A percentile compares a stretch with the other conserved stretches of the same genome.
phyloP scores from a whole-genome alignment of 495 filamentous ascomycete genomes.

The Trichoderma virens region DNA sequence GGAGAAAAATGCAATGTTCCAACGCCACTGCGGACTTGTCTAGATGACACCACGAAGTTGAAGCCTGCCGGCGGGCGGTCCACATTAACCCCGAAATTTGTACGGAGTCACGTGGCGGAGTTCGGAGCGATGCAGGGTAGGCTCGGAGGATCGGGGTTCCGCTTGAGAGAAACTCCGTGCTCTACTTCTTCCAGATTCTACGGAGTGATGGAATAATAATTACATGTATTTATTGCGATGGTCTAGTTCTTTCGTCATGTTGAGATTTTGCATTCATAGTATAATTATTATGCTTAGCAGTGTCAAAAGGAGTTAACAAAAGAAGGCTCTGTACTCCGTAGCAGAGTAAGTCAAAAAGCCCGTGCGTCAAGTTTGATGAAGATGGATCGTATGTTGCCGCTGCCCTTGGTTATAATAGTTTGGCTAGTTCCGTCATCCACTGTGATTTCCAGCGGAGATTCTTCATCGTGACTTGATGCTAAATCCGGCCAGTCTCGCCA shows the following conservation, averaged over 20 bases:
- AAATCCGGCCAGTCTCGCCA: slow-evolving; percentile 44
- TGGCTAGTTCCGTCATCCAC: background rate
- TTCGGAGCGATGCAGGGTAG: background rate
- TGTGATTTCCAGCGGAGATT: too few species aligned
- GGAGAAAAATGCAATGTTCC: background rate
- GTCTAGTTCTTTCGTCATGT: too few species aligned
- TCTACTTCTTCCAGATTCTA: background rate
- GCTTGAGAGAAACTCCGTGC: background rate
- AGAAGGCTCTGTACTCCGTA: too few species aligned
- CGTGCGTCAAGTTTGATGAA: background rate
- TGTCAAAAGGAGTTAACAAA: too few species aligned
- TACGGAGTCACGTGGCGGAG: slow-evolving; percentile 1
- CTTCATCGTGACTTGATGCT: background rate
- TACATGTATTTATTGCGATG: too few species aligned
- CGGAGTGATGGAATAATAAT: background rate
- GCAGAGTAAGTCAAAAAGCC: background rate
- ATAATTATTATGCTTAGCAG: too few species aligned
- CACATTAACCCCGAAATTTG: slow-evolving; percentile 8
- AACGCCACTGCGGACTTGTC: background rate
- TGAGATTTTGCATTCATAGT: too few species aligned
- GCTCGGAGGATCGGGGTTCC: slow-evolving; percentile 1
- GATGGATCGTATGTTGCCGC: slow-evolving; percentile 3
- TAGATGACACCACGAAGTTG: slow-evolving; percentile 9
- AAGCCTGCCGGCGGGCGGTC: slow-evolving; percentile 6
- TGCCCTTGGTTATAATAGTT: background rate